phyloP scores from a whole-genome alignment of 2,329 filamentous ascomycete genomes.

The Grosmannia serpens region DNA sequence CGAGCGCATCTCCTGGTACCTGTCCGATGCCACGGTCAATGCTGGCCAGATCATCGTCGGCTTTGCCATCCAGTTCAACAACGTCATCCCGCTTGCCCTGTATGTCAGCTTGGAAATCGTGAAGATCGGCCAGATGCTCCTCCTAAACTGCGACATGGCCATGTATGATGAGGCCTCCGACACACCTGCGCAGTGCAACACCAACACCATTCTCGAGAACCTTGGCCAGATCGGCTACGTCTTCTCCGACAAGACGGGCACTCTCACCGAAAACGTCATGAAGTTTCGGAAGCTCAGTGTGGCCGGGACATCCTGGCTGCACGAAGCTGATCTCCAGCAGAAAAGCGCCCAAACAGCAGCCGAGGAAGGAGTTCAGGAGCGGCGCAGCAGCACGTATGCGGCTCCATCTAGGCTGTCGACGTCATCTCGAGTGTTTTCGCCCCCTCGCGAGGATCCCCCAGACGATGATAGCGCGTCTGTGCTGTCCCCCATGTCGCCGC shows the following conservation, averaged over 20 bases:
- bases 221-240: conserved; percentile 82
- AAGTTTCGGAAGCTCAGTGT: conserved; percentile 88
- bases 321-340: conserved; percentile 55
- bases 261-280: conserved; percentile 90
- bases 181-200: conserved; percentile 80
- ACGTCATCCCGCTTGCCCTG: conserved; percentile 79
- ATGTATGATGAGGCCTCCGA: conserved; percentile 84
- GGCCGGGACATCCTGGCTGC: conserved; percentile 79
- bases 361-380: neutral
- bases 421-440: neutral
- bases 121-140: conserved; percentile 66
- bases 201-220: conserved; percentile 91
- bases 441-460: neutral
- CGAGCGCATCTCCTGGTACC: conserved; percentile 65
- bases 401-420: neutral
- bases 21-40: conserved; percentile 56
- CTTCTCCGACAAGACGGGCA: conserved; percentile 92
- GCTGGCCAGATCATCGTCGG: conserved; percentile 77
- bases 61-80: conserved; percentile 95
- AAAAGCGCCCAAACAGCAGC: neutral
- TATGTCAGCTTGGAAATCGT: conserved; percentile 87
- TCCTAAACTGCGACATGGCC: conserved; percentile 69
- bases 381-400: conserved; percentile 3
- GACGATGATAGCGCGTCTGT: neutral
- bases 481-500: conserved; percentile 2